phyloP scores from a whole-genome alignment of 441 rosid species.

The Brassica balearica region DNA sequence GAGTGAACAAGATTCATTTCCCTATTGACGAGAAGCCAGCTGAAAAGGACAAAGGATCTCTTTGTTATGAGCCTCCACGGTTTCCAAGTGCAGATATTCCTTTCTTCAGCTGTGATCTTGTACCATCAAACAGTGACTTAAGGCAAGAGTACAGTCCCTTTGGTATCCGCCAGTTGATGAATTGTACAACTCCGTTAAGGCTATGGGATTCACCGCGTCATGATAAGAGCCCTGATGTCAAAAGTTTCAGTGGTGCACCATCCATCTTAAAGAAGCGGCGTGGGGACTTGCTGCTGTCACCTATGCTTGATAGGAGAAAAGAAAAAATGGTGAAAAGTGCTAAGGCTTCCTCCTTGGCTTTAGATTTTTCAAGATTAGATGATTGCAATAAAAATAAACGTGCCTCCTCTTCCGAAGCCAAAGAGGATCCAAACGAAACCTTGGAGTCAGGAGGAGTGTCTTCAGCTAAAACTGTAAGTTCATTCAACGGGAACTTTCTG shows the following conservation, averaged over 20 bases:
- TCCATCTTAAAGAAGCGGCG: no score
- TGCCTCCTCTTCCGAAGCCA: slow-evolving; percentile 52
- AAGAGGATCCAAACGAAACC: slow-evolving; percentile 51
- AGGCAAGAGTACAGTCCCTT: slow-evolving; percentile 98
- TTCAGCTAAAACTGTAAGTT: slow-evolving; percentile 58
- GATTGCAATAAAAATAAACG: slow-evolving; percentile 37
- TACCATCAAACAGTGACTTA: slow-evolving; percentile 78
- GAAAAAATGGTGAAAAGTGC: slow-evolving; percentile 79
- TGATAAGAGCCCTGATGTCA: no score
- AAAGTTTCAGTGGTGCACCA: no score
- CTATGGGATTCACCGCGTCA: no score
- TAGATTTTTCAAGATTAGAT: no score
- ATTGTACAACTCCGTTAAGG: no score
- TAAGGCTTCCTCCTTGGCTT: slow-evolving; percentile 47
- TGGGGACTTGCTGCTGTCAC: slow-evolving; percentile 31
- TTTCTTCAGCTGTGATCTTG: slow-evolving; percentile 96
- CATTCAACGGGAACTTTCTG: slow-evolving; percentile 4
- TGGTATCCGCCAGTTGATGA: slow-evolving; percentile 91
- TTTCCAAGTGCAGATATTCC: slow-evolving; percentile 95
- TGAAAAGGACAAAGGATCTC: slow-evolving; percentile 67
- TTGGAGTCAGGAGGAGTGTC: slow-evolving; percentile 42
- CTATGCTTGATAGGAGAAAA: slow-evolving; percentile 80
- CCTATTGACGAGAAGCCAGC: slow-evolving; percentile 51
- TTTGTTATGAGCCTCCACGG: slow-evolving; percentile 98
- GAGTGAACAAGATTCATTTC: slow-evolving; percentile 38